Conservation (phyloP, 257 asterid species). For the Leptodermis oblonga region DNA sequence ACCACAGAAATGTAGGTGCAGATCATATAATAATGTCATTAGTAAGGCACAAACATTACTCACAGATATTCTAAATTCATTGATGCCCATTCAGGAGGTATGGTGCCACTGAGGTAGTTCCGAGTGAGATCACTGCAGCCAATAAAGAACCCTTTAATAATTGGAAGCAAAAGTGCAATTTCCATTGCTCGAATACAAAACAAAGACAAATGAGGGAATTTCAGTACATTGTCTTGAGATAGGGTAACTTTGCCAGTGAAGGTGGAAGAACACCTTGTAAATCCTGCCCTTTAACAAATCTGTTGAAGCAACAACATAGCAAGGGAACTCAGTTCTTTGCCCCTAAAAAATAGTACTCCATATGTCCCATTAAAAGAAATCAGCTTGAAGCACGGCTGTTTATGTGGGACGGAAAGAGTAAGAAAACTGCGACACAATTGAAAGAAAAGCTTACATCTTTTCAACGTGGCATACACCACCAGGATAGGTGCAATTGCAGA, state of each 20-base stretch:
- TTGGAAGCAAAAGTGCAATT: too few relatives aligned
- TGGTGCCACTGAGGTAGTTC: constrained; percentile 56
- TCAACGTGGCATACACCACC: constrained; percentile 46
- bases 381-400: neutral
- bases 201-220: neutral
- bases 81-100: constrained; percentile 63
- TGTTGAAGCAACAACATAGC: constrained; percentile 13
- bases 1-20: too few relatives aligned
- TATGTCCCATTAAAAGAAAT: too few relatives aligned
- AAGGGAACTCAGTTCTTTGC: neutral
- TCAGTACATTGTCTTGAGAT: constrained; percentile 39
- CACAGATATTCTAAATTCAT: constrained; percentile 40
- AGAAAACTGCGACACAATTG: too few relatives aligned
- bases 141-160: neutral
- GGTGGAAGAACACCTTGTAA: constrained; percentile 59
- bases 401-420: neutral
- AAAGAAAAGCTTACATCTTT: constrained; percentile 37
- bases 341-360: too few relatives aligned
- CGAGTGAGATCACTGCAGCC: constrained; percentile 43
- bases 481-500: constrained; percentile 43
- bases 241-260: constrained; percentile 48
- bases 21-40: too few relatives aligned
- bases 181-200: neutral
- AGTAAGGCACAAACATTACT: constrained; percentile 16
- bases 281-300: constrained; percentile 50